A percentile compares a stretch with the other conserved stretches of the same genome.
Conservation (phyloP, 106 monocot genomes). For the Dendrobium chrysotoxum region DNA sequence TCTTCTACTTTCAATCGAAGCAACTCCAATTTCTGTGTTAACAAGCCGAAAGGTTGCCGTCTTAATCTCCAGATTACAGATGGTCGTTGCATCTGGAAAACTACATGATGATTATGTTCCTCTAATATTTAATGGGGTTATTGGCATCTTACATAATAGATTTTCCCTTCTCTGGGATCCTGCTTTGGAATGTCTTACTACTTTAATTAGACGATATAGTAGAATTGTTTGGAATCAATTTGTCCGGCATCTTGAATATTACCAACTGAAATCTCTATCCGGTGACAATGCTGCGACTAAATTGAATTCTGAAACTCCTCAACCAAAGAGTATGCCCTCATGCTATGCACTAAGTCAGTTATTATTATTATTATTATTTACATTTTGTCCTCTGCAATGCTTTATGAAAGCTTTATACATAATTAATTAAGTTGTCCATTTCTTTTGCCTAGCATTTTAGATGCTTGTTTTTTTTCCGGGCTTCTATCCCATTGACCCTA, state of each 20-base stretch:
- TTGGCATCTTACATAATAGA: constrained; percentile 80
- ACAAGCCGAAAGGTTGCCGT: constrained; percentile 48
- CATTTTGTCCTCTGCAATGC: neutral
- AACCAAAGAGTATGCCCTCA: constrained; percentile 29
- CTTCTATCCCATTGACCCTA: neutral
- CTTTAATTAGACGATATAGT: constrained; percentile 45
- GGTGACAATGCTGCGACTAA: constrained; percentile 13
- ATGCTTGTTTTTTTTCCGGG: neutral
- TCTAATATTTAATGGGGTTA: constrained; percentile 57
- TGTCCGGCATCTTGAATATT: constrained; percentile 40
- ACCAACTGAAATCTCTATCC: constrained; percentile 35
- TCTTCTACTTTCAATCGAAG: constrained; percentile 56
- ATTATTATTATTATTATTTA: neutral
- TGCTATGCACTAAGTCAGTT: neutral
- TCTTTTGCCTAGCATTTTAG: neutral
- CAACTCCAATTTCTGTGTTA: constrained; percentile 48
- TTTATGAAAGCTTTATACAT: neutral
- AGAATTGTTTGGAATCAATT: constrained; percentile 44
- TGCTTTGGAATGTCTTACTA: constrained; percentile 49
- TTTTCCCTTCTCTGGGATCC: constrained; percentile 60
- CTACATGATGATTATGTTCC: constrained; percentile 49
- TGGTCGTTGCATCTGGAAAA: constrained; percentile 36
- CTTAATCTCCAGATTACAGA: constrained; percentile 65
- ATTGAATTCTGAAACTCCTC: constrained; percentile 11
- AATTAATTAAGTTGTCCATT: neutral